Percentiles rank a stretch among this genome's conserved stretches.
phyloP scores from a whole-genome alignment of 73 alveolate species.

The Paraurostyla sp. region DNA sequence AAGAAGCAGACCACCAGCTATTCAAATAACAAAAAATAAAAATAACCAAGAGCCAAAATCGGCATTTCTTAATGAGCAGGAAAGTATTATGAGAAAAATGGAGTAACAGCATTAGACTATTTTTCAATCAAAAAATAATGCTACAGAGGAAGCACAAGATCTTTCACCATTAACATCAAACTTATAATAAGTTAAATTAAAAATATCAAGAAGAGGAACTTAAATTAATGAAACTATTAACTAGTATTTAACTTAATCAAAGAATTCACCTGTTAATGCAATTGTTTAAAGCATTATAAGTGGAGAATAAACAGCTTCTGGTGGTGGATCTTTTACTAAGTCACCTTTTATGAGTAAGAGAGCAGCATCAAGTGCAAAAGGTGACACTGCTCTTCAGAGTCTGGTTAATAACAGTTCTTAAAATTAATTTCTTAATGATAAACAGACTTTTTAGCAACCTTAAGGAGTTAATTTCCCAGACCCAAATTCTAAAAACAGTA shows the following conservation, averaged over 20 bases:
- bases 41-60: slow-evolving; percentile 29
- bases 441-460: too few relatives aligned
- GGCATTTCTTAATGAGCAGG: background rate
- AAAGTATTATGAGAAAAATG: background rate
- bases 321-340: too few relatives aligned
- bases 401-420: too few relatives aligned
- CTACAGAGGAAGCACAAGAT: slow-evolving; percentile 14
- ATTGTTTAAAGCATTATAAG: too few relatives aligned
- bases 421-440: too few relatives aligned
- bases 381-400: background rate
- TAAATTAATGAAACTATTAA: too few relatives aligned
- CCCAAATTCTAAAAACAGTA: too few relatives aligned
- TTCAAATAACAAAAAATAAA: background rate
- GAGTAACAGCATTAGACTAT: background rate
- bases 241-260: too few relatives aligned
- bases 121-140: background rate
- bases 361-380: slow-evolving; percentile 11
- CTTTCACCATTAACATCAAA: background rate
- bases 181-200: background rate
- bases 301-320: too few relatives aligned
- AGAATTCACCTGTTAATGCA: too few relatives aligned
- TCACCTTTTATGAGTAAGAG: background rate
- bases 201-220: background rate
- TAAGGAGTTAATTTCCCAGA: too few relatives aligned
- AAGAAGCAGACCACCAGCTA: slow-evolving; percentile 23